Evolutionary conservation across 495 filamentous ascomycete species (phyloP), one percentile per base, ranked within the genome.

Genomic region (Neurospora sp.): DNA sequence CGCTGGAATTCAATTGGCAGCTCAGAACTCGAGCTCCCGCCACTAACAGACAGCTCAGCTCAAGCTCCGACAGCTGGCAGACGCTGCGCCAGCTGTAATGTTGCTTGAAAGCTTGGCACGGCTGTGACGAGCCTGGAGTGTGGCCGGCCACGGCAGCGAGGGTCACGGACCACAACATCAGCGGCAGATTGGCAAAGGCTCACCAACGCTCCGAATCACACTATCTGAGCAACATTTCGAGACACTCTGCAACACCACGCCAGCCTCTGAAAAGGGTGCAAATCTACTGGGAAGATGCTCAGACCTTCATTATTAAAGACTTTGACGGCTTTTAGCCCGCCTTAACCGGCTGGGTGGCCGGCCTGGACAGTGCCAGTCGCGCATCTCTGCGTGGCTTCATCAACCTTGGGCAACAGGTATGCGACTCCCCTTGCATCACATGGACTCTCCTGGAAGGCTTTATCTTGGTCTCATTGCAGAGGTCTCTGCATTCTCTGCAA

Each of bases 251-350:
- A 73, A 37, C 71, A 48, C 75, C 72, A 65, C 76, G 44, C 22
- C 73, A 75, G 74, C 73, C 42, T 39, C 72, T 70, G 68, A 16
- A 48, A 70, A 69, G 16, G 18, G 72, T 72, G 71, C 71, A 72
- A 73, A 68, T 22, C 38, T 31, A 20, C 68, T 61, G 18, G n/a
- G 22, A 74, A 70, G 75, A 71, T 76, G 72, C 72, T 68, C 18
- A 18, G 40, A 4, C 10, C 37, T 31, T 68, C 18, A 27, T 75
- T 72, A 37, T 70, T 69, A 68, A 71, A 69, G 69, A 7, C 69
- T 72, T 44, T 65, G 59, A 22, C 18, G 12, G 70, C 42, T 76
- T 74, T 69, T 68, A 12, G 8, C 35, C 71, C 75, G 31, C 69
- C 74, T 31, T 72, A 75, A 76, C 38, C 44, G 37, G 69, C 39